These are phyloP conservation scores for Candida tallmaniae DNA, from an alignment of 805 yeast genomes.

Conservation along the genomic window DNA sequence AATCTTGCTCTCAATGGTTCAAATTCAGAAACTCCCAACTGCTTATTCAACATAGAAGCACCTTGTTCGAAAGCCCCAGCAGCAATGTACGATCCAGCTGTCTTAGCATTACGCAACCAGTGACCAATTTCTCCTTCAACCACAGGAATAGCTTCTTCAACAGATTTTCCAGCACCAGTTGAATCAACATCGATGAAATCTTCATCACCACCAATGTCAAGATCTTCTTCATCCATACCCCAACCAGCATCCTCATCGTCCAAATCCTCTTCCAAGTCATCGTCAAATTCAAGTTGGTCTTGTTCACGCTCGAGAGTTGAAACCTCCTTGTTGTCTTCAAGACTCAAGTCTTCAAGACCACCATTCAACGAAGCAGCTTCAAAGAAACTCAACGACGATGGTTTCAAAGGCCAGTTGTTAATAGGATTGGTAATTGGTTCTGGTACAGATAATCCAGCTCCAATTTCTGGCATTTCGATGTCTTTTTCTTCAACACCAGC, in stretches of 20 bases:
- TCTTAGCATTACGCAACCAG: slow-evolving; percentile 87
- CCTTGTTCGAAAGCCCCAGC: slow-evolving; percentile 97
- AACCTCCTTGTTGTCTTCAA: slow-evolving; percentile 33
- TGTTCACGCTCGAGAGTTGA: slow-evolving; percentile 16
- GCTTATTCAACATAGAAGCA: slow-evolving; percentile 85
- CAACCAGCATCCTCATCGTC: slow-evolving; percentile 70
- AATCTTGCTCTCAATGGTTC: slow-evolving; percentile 84
- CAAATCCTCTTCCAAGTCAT: slow-evolving; percentile 38
- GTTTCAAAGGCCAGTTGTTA: slow-evolving; percentile 79
- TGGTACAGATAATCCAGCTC: slow-evolving; percentile 40
- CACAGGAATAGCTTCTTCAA: slow-evolving; percentile 8
- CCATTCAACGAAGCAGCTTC: slow-evolving; percentile 76
- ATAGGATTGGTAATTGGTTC: slow-evolving; percentile 43
- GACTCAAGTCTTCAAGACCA: slow-evolving; percentile 59
- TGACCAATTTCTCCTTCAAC: slow-evolving; percentile 55
- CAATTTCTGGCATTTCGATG: slow-evolving; percentile 57
- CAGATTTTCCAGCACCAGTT: slow-evolving; percentile 9
- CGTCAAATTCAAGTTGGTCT: slow-evolving; percentile 25
- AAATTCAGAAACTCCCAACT: slow-evolving; percentile 79
- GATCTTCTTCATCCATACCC: slow-evolving; percentile 77
- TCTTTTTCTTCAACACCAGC: slow-evolving; percentile 62
- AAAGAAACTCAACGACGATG: slow-evolving; percentile 70
- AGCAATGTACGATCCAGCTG: slow-evolving; percentile 90
- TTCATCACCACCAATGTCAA: slow-evolving; percentile 59
- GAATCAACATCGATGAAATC: slow-evolving; percentile 29